Conservation (phyloP, 495 filamentous ascomycete species). For the Tricharina praecox region DNA sequence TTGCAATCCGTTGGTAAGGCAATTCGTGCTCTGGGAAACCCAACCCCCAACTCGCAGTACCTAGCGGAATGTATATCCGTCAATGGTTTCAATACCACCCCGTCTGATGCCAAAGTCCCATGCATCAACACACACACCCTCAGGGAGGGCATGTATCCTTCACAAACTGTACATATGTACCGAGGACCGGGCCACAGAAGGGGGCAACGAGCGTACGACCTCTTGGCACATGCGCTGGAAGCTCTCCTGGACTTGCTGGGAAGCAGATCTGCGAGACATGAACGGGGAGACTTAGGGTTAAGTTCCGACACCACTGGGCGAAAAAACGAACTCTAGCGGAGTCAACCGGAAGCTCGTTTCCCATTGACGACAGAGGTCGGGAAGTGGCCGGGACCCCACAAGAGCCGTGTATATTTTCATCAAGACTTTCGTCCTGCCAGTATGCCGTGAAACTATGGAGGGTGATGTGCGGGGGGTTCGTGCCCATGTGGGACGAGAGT, state of each 20-base stretch:
- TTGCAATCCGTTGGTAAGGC: conserved; percentile 23
- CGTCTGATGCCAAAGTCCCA: conserved; percentile 18
- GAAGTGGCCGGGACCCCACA: conserved; percentile 20
- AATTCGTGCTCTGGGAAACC: conserved; percentile 19
- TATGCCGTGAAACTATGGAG: conserved; percentile 15
- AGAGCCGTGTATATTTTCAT: conserved; percentile 11
- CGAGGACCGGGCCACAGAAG: conserved; percentile 15
- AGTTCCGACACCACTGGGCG: conserved; percentile 22
- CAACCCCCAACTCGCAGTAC: conserved; percentile 18
- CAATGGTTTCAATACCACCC: conserved; percentile 14
- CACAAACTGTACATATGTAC: conserved; percentile 23
- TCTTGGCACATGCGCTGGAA: conserved; percentile 15
- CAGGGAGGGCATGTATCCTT: conserved; percentile 11
- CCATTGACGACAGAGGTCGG: conserved; percentile 25
- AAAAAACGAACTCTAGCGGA: conserved; percentile 8
- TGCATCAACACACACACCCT: conserved; percentile 19
- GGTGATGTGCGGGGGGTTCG: conserved; percentile 18
- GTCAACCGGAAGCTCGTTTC: conserved; percentile 18
- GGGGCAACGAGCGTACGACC: conserved; percentile 11
- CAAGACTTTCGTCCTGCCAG: conserved; percentile 18
- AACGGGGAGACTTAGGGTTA: conserved; percentile 25
- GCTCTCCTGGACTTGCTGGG: conserved; percentile 4
- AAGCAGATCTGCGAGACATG: conserved; percentile 21
- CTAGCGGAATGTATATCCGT: conserved; percentile 19
- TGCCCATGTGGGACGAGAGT: conserved; percentile 6